Base-by-base conservation (phyloP, 768 basidiomycete species). In the Lentinula sp. region DNA sequence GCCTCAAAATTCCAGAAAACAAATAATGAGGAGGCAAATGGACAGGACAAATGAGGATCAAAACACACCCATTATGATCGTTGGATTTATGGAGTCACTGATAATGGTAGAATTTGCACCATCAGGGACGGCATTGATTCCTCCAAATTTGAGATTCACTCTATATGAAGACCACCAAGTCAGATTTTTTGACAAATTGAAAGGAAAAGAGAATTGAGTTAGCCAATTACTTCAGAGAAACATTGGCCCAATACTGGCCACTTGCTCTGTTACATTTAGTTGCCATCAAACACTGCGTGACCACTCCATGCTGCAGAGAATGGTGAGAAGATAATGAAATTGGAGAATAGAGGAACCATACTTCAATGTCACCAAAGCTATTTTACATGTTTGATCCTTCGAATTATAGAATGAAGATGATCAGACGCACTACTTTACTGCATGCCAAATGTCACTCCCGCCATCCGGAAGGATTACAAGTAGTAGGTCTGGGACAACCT, bases 381-480 rank as follows among this genome's bases (percentile, higher is more conserved):
- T 13, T 61, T 57, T 53, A 6, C 6, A 6, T 16, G 28, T 28
- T 10, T 35, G 12, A 33, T 18, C n/a, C 18, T 12, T 10, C 35
- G 5, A 16, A 39, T 50, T 20, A 53, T 9, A 42, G 52, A 51
- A 43, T 2, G 45, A 36, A 18, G 6, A 49, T 35, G 18, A 54
- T 20, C 16, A 45, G 75, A 28, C 28, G 59, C 66, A 85, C 84
- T 85, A 80, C 68, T 85, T 85, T 15, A 86, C 74, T 7, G 80
- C 79, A 15, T 73, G 76, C 62, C 85, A 85, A 4, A 85, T 73
- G 49, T 86, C 84, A 13, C 82, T 78, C 1, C 77, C 79, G 0
- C 74, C 76, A 32, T 86, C 84, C 0, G 84, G 84, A 6, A 85
- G 73, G n/a, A 86, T 64, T 20, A 77, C 77, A 0, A 85, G 77